Conservation (phyloP, 2,329 filamentous ascomycete species). For the Talaromyces sp. region DNA sequence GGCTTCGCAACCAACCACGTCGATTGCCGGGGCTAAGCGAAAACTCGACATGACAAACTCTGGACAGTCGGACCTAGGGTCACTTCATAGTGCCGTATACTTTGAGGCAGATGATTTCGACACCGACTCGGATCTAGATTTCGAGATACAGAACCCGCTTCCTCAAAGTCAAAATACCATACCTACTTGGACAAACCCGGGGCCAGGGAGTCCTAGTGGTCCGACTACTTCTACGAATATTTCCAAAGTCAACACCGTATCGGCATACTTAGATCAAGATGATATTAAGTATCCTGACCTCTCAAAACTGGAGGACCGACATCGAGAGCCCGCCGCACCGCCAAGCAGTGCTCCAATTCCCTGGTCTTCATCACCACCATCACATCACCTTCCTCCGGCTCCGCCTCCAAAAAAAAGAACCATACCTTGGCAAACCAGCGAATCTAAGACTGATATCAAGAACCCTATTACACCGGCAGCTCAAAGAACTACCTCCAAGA, state of each 20-base stretch:
- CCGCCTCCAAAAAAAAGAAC: constrained; percentile 54
- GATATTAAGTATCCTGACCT: constrained; percentile 34
- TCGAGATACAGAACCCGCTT: constrained; percentile 28
- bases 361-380: constrained; percentile 62
- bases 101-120: constrained; percentile 83
- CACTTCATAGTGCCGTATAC: constrained; percentile 49
- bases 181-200: not conserved
- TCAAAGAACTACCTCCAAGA: constrained; percentile 36
- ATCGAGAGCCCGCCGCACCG: constrained; percentile 23
- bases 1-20: constrained; percentile 16
- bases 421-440: constrained; percentile 55
- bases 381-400: constrained; percentile 37
- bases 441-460: constrained; percentile 20
- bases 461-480: constrained; percentile 43
- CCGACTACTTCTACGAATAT: not conserved
- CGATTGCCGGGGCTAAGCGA: constrained; percentile 30
- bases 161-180: constrained; percentile 16
- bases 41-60: constrained; percentile 32
- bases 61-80: constrained; percentile 31
- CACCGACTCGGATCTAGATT: constrained; percentile 71
- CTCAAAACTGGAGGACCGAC: constrained; percentile 21
- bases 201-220: not conserved
- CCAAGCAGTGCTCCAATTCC: constrained; percentile 57
- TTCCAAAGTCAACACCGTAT: not conserved
- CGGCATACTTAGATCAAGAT: constrained; percentile 1